Conservation (phyloP, 805 yeast species). For the Yarrowia keelungensis region DNA sequence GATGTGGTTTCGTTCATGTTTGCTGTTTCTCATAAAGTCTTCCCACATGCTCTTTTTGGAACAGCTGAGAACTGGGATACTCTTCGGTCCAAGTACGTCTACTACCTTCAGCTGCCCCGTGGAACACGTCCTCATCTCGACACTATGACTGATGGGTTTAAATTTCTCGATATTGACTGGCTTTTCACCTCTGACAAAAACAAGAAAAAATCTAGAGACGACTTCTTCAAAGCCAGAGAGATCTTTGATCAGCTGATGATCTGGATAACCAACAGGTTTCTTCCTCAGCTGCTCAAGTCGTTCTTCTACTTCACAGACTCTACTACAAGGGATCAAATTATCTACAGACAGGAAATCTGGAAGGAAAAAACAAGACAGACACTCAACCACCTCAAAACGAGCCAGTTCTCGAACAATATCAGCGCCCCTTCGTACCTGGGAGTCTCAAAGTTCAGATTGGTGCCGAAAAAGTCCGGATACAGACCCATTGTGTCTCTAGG, state of each 20-base stretch:
- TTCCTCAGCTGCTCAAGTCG: neutral
- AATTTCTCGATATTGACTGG: constrained; percentile 11
- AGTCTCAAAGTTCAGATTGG: constrained; percentile 21
- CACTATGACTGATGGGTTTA: neutral
- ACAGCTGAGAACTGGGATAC: neutral
- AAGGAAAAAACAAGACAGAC: neutral
- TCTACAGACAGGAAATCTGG: constrained; percentile 9
- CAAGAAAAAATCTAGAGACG: constrained; percentile 4
- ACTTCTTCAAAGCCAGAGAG: constrained; percentile 3
- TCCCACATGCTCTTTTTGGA: constrained; percentile 3
- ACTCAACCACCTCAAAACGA: neutral
- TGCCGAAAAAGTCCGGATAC: constrained; percentile 14
- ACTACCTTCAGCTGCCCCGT: neutral
- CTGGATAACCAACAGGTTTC: constrained; percentile 1
- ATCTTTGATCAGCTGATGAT: neutral
- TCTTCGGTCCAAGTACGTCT: neutral
- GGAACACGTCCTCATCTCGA: neutral
- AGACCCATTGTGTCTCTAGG: constrained; percentile 29
- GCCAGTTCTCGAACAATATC: neutral
- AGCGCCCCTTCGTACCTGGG: neutral
- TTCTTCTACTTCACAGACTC: constrained; percentile 27
- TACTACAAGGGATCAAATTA: neutral
- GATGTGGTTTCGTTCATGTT: constrained; percentile 2
- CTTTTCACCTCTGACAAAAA: neutral
- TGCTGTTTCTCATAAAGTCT: neutral